phyloP scores from a whole-genome alignment of 768 basidiomycete species.

The Lactifluus echinatus region DNA sequence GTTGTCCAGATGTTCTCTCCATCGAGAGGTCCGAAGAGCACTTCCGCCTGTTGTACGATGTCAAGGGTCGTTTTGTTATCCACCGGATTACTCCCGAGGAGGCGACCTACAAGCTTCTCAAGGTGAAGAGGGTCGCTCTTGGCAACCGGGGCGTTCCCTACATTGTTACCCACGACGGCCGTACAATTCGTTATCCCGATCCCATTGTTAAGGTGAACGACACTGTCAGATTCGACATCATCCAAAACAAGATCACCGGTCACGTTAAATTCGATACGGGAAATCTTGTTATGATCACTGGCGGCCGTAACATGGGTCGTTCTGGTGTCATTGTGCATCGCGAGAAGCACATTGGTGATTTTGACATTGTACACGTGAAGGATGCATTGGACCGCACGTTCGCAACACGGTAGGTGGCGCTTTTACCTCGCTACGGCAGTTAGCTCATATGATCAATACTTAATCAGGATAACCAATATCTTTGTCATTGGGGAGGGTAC shows the following conservation, averaged over 20 bases:
- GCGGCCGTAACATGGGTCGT: slow-evolving; percentile 99
- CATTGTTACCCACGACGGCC: slow-evolving; percentile 97
- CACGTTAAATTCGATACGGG: slow-evolving; percentile 96
- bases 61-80: slow-evolving; percentile 99
- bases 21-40: slow-evolving; percentile 98
- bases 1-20: slow-evolving; percentile 76
- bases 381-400: slow-evolving; percentile 93
- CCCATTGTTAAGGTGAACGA: slow-evolving; percentile 93
- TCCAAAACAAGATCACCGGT: slow-evolving; percentile 87
- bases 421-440: not conserved
- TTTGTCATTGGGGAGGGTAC: slow-evolving; percentile 94
- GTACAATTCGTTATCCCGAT: slow-evolving; percentile 99
- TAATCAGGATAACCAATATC: slow-evolving; percentile 81
- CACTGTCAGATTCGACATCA: slow-evolving; percentile 94
- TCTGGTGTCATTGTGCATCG: slow-evolving; percentile 92
- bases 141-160: slow-evolving; percentile 93
- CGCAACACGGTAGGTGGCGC: slow-evolving; percentile 76
- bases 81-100: slow-evolving; percentile 99
- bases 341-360: slow-evolving; percentile 97
- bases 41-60: slow-evolving; percentile 98
- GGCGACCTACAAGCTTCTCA: slow-evolving; percentile 92
- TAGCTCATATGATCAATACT: not conserved
- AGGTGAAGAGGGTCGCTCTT: slow-evolving; percentile 86
- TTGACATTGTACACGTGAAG: slow-evolving; percentile 97
- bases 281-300: slow-evolving; percentile 95